Conservation (phyloP, 2,329 filamentous ascomycete genomes). For the Epicoccum sorghinum region DNA sequence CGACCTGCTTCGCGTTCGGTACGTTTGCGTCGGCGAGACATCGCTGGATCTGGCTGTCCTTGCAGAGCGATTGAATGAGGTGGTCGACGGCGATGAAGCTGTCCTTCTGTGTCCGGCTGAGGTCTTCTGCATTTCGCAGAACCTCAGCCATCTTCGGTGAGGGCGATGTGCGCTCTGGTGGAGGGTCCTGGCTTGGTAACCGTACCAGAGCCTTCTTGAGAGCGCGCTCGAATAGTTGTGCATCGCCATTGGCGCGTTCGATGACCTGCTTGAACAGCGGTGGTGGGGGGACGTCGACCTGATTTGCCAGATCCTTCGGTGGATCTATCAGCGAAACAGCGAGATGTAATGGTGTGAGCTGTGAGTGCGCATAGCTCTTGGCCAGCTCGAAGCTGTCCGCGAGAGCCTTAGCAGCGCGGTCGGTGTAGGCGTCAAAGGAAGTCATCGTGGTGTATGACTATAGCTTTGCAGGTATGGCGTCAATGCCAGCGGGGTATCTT, state of each 20-base stretch:
- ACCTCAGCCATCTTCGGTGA: conserved; percentile 82
- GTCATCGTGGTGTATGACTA: conserved; percentile 61
- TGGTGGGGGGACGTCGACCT: conserved; percentile 62
- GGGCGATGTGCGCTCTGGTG: conserved; percentile 84
- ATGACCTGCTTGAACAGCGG: conserved; percentile 96
- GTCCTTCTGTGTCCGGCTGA: conserved; percentile 98
- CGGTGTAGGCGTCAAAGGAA: conserved; percentile 88
- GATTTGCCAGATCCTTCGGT: conserved; percentile 73
- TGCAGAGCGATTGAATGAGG: conserved; percentile 81
- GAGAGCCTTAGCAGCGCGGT: conserved; percentile 87
- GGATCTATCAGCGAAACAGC: conserved; percentile 82
- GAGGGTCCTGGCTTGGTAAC: conserved; percentile 91
- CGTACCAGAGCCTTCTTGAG: conserved; percentile 92
- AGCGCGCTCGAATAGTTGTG: conserved; percentile 83
- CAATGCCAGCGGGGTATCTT: conserved; percentile 19
- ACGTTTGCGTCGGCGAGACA: conserved; percentile 86
- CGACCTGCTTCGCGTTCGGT: conserved; percentile 87
- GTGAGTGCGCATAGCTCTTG: conserved; percentile 87
- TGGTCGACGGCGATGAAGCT: conserved; percentile 94
- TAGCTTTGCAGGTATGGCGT: conserved; percentile 25
- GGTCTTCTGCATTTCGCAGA: conserved; percentile 80
- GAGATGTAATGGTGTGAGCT: conserved; percentile 88
- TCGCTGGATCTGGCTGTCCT: conserved; percentile 76
- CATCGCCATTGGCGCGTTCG: conserved; percentile 90
- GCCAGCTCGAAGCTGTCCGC: conserved; percentile 87